Evolutionary conservation across 495 filamentous ascomycete genomes (phyloP), one percentile per base, ranked within the genome.

Genomic region (Podospora sp.): DNA sequence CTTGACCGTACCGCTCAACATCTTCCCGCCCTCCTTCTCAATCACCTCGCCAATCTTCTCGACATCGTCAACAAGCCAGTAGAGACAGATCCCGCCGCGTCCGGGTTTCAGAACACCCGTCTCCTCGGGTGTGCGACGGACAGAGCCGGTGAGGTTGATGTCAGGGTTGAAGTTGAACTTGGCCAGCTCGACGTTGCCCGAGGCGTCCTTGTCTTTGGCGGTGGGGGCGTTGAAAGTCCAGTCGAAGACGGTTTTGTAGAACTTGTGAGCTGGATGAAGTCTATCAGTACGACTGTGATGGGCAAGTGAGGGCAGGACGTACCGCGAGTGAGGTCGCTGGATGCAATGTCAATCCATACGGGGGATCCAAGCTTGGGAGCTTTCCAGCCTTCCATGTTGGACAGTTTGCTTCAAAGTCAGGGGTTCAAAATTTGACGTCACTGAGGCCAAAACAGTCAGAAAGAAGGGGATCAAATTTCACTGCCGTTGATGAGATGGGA

Each of bases 221-320:
- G 22, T 25, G 61, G 61, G 24, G n/a, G 29, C n/a, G 22, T 67
- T 67, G 55, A 64, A 65, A 25, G 53, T 59, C 64, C 65, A 67
- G 63, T 70, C 63, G 68, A 70, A 70, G 65, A 70, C 68, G 25
- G 68, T 60, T 12, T 56, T 60, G 68, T 70, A 70, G 68, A 70
- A 70, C 16, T 56, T 60, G 7, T 66, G 40, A 9, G 68, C 68
- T 69, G 36, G 40, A 63, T 52, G 11, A 14, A 26, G 16, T 46
- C 14, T 2, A 14, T 46, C 40, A 12, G 11, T 49, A 35, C 11
- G n/a, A n/a, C 8, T 25, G 22, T 50, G 3, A 8, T 33, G 29
- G 29, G 29, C 8, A 3, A 33, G 29, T 33, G 29, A 33, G 29
- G 29, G 12, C n/a, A 7, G 35, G 29, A 50, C 66, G 12, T 11